Evolutionary conservation across 1,139 yeast genomes (phyloP).

Genomic region (Arxiozyma heterogenica): DNA sequence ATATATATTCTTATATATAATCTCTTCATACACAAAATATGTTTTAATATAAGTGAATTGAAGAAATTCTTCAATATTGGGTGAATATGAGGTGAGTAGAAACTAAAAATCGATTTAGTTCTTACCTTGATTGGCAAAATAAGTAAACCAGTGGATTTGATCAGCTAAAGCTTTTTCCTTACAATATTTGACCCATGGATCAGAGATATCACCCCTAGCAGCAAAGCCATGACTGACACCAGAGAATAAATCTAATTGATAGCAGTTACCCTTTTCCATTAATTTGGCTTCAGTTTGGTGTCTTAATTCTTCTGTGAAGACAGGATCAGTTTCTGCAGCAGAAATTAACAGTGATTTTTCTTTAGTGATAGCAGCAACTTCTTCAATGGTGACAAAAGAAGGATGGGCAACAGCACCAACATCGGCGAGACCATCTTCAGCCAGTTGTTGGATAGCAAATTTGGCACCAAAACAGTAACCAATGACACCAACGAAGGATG

Average conservation of each 20-base stretch:
- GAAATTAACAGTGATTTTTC: constrained; percentile 55
- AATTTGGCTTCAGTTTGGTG: constrained; percentile 50
- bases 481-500: constrained; percentile 48
- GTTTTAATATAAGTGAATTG: too few relatives aligned
- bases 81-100: too few relatives aligned
- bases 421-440: constrained; percentile 38
- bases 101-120: not conserved
- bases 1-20: not conserved
- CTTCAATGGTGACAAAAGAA: constrained; percentile 56
- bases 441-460: constrained; percentile 48
- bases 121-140: constrained; percentile 7
- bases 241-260: constrained; percentile 51
- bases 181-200: constrained; percentile 53
- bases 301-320: constrained; percentile 58
- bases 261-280: constrained; percentile 41
- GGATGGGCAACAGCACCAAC: constrained; percentile 79
- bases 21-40: too few relatives aligned
- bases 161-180: constrained; percentile 58
- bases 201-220: constrained; percentile 58
- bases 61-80: not conserved
- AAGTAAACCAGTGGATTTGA: constrained; percentile 45
- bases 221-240: constrained; percentile 69
- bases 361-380: constrained; percentile 42
- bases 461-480: constrained; percentile 89
- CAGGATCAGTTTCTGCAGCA: constrained; percentile 60